Conservation (phyloP, 2,329 filamentous ascomycete genomes). For the Diaporthe humulicola region DNA sequence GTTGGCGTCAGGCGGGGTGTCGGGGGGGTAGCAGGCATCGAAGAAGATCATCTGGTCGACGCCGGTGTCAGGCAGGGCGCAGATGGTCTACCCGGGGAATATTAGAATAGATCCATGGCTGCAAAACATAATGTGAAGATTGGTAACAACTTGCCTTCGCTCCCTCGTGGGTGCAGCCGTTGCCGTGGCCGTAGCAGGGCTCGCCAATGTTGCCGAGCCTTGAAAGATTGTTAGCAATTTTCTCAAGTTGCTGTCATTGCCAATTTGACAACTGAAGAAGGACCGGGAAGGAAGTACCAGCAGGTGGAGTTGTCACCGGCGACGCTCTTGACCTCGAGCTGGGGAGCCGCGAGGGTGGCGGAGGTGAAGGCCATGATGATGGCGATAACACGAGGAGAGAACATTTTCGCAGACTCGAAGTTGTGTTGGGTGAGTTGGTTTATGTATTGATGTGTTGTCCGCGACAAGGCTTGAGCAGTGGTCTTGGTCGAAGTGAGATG, state of each 20-base stretch:
- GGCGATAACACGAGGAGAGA: not conserved
- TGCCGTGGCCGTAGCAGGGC: conserved; percentile 7
- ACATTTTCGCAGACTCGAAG: not conserved
- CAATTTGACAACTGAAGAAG: not conserved
- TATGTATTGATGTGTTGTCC: no score
- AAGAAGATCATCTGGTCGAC: conserved; percentile 15
- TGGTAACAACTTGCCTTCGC: not conserved
- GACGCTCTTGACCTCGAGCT: not conserved
- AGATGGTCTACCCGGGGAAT: not conserved
- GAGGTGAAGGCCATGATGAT: not conserved
- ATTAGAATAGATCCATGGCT: not conserved
- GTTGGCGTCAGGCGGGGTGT: not conserved
- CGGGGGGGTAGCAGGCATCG: not conserved
- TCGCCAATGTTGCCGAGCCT: conserved; percentile 12
- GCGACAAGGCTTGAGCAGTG: not conserved
- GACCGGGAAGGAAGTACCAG: not conserved
- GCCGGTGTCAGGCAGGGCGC: not conserved
- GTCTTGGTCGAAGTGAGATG: not conserved
- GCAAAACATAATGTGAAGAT: not conserved
- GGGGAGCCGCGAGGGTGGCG: not conserved
- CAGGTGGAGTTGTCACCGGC: conserved; percentile 17
- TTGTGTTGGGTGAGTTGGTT: not conserved
- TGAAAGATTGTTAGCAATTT: not conserved
- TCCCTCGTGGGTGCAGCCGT: not conserved
- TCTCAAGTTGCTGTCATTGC: not conserved